A percentile compares a stretch with the other conserved stretches of the same genome.
These are phyloP conservation scores for Sugiyamaella novakii DNA, from an alignment of 1,139 yeast species.

Conservation along the genomic window DNA sequence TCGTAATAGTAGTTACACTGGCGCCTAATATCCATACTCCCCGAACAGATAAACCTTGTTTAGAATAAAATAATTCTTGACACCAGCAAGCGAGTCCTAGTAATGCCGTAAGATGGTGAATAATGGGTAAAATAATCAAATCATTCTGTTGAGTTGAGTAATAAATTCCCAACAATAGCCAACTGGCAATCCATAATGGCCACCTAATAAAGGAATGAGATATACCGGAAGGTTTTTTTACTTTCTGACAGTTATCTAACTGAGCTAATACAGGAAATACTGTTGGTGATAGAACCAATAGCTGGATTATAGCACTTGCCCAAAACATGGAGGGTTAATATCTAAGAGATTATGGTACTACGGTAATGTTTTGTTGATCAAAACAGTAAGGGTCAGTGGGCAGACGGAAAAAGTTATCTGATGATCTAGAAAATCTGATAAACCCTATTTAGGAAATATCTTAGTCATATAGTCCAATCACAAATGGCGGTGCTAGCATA, in stretches of 20 bases:
- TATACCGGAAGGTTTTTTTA: conserved; percentile 18
- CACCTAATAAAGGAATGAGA: conserved; percentile 22
- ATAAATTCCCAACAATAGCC: conserved; percentile 23
- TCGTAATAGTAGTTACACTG: not conserved
- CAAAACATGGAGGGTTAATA: conserved; percentile 4
- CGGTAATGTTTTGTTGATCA: too few species aligned
- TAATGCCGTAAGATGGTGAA: conserved; percentile 20
- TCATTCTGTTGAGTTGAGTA: conserved; percentile 22
- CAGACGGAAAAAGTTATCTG: conserved; percentile 11
- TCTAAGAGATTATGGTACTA: not conserved
- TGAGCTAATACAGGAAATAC: conserved; percentile 27
- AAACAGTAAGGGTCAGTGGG: too few species aligned
- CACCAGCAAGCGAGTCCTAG: conserved; percentile 25
- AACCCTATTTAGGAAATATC: conserved; percentile 19
- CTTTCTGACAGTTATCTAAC: conserved; percentile 22
- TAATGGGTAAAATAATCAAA: conserved; percentile 22
- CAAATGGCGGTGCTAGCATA: too few species aligned
- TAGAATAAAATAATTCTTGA: conserved; percentile 23
- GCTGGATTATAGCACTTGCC: conserved; percentile 14
- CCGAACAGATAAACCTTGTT: not conserved
- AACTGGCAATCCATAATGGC: conserved; percentile 23
- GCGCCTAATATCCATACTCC: conserved; percentile 3
- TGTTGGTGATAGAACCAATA: conserved; percentile 19
- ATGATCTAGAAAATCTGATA: conserved; percentile 22
- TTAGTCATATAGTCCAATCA: conserved; percentile 13